Base-by-base conservation (phyloP, 768 basidiomycete species). In the Leucocoprinus leucothites region DNA sequence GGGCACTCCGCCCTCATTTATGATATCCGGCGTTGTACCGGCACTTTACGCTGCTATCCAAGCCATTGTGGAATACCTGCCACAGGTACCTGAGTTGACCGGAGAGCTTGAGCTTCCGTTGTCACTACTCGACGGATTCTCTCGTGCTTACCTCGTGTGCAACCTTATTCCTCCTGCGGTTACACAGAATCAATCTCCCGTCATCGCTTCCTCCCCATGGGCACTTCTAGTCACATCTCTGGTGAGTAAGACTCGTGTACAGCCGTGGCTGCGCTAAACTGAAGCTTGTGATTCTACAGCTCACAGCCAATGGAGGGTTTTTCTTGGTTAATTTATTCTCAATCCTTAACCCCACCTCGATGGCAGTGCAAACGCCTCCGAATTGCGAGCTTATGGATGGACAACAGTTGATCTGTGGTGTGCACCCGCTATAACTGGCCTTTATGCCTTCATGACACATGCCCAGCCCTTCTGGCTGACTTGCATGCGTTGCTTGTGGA, bases 301-400 rank as follows among this genome's bases (percentile, higher is more conserved):
- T 87, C 48, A 78, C 81, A 28, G 84, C 89, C 44, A 93, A 93
- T 66, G 84, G 80, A 2, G 91, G 91, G 4, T 91, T 91, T 75
- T 89, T 95, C 76, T 63, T 91, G 60, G 77, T 80, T 28, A 89
- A 87, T 71, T 72, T 87, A 45, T 81, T 87, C 71, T 87, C 86
- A 25, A 57, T 64, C 53, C 58, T 66, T 38, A 81, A 86, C 57
- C 89, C 92, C 0, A 84, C 84, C 4, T 74, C 86, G 0, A 74
- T 91, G 56, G 64, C 79, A 4, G 67, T 94, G 19, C 74, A 84
- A 31, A 93, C 91, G 0, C 94, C 94, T 1, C 77, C 85, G 0
- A 95, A 66, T 77, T 97, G 7, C 76, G 77, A 51, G 80, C 90
- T 0, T 87, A 87, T 55, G 94, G 94, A 11, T 96, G 94, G 94